Evolutionary conservation across 495 filamentous ascomycete genomes (phyloP).

Genomic region (Neurospora tetrasperma): DNA sequence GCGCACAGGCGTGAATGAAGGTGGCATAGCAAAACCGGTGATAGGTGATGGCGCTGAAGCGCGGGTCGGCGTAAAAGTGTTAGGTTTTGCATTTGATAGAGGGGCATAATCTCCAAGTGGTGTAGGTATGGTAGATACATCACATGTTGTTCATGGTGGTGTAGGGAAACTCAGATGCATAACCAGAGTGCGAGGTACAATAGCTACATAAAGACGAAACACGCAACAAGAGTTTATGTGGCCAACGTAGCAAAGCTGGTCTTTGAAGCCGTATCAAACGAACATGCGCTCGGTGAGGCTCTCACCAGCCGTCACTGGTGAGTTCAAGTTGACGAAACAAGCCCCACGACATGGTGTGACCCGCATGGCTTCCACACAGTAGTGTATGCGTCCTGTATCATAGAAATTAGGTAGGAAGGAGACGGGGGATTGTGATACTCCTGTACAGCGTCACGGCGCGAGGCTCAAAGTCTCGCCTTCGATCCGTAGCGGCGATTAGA

Average conservation of each 20-base stretch:
- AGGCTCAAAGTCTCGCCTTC: too few relatives aligned
- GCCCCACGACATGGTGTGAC: not conserved
- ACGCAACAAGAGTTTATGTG: too few relatives aligned
- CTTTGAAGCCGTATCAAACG: too few relatives aligned
- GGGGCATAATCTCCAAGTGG: not conserved
- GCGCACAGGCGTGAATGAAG: too few relatives aligned
- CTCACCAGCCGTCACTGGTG: not conserved
- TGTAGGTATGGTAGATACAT: not conserved
- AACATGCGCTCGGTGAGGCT: too few relatives aligned
- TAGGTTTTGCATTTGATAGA: not conserved
- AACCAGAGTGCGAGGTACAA: too few relatives aligned
- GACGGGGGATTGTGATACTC: not conserved
- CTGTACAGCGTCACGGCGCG: too few relatives aligned
- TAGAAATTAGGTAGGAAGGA: not conserved
- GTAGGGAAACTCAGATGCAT: not conserved
- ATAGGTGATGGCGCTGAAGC: not conserved
- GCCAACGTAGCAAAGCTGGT: too few relatives aligned
- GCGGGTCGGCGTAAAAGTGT: not conserved
- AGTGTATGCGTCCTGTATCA: not conserved
- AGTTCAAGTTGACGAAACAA: not conserved
- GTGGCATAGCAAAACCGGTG: not conserved
- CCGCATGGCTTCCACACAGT: not conserved
- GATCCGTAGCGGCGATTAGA: too few relatives aligned
- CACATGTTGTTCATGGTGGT: not conserved
- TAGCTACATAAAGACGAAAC: too few relatives aligned